Percentiles rank a stretch among this genome's conserved stretches.
Evolutionary conservation across 208 protist species (phyloP).

Genomic region (Trypanosomatidae sp.): DNA sequence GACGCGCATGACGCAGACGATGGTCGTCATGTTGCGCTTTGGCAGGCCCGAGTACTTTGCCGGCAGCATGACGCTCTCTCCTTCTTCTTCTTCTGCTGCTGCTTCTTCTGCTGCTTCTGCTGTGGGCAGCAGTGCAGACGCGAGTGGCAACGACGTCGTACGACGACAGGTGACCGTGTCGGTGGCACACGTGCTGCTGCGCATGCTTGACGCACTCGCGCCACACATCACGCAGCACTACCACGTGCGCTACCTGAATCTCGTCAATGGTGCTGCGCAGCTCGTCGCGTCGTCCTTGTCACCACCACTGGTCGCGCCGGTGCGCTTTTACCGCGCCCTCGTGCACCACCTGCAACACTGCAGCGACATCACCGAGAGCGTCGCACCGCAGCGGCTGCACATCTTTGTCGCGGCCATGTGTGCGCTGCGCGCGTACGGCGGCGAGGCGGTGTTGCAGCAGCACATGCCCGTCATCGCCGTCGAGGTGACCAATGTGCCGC

Average conservation of each 20-base stretch:
- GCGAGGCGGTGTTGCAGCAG: slow-evolving; percentile 27
- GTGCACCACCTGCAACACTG: slow-evolving; percentile 30
- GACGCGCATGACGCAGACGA: no score
- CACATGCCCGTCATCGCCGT: slow-evolving; percentile 57
- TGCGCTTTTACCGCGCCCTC: slow-evolving; percentile 30
- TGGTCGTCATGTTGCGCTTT: no score
- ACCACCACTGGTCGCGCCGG: slow-evolving; percentile 9
- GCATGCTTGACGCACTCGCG: no score
- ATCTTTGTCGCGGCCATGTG: slow-evolving; percentile 31
- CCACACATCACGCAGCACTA: slow-evolving; percentile 9
- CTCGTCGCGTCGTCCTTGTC: slow-evolving; percentile 23
- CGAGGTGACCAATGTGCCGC: slow-evolving; percentile 31
- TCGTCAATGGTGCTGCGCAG: slow-evolving; percentile 14
- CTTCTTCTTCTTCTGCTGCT: no score
- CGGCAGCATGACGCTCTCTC: no score
- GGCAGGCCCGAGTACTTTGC: no score
- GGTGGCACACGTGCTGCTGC: no score
- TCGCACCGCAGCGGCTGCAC: slow-evolving; percentile 16
- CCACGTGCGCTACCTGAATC: slow-evolving; percentile 15
- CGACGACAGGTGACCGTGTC: no score
- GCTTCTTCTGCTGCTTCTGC: no score
- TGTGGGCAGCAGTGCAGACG: no score
- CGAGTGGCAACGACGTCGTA: no score
- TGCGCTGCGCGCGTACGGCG: slow-evolving; percentile 36
- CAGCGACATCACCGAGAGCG: slow-evolving; percentile 28